Evolutionary conservation across 2,329 filamentous ascomycete genomes (phyloP), one percentile per base, ranked within the genome.

Genomic region (Parafenestella ontariensis): DNA sequence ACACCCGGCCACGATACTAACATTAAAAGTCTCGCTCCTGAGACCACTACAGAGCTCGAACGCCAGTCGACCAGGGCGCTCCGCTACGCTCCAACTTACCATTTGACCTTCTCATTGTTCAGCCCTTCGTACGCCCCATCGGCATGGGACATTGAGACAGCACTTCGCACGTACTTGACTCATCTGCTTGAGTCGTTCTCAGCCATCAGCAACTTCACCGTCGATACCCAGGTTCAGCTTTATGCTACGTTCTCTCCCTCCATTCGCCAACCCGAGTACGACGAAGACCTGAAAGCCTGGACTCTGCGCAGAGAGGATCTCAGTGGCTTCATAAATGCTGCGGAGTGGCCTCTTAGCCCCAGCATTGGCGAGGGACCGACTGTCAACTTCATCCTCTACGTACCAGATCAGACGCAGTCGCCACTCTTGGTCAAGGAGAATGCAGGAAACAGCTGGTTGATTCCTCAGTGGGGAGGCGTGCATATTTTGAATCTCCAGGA

Each of bases 41-140:
- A 78, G 34, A 68, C 68, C 15, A 62, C 64, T 7, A 64, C 84
- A 78, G 66, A 89, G 82, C 83, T 88, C 26, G 81, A 82, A 56
- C 81, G 81, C 50, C 89, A 92, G 57, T 90, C 90, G 31, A 95
- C 90, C 2, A 85, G 92, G 46, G 92, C 92, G 0, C 85, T 98
- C 69, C 96, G 94, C 72, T 96, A 97, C 73, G 89, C 95, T 3
- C 88, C 93, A 13, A 96, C 91, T 0, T 99, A 98, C 73, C 95
- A 99, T 72, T 81, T 99, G 24, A 96, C 93, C 0, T 96, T 99
- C 71, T 99, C 95, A 0, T 82, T 99, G 3, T 98, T 99, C 73
- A 95, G 92, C 0, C 89, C 90, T 11, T 87, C 87, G 1, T 84
- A 89, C 1, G 75, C 81, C 0, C 95, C 95, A 1, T 96, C 90